Percentiles rank a stretch among this genome's conserved stretches.
phyloP scores from a whole-genome alignment of 768 basidiomycete species.

The Serendipita sp. region DNA sequence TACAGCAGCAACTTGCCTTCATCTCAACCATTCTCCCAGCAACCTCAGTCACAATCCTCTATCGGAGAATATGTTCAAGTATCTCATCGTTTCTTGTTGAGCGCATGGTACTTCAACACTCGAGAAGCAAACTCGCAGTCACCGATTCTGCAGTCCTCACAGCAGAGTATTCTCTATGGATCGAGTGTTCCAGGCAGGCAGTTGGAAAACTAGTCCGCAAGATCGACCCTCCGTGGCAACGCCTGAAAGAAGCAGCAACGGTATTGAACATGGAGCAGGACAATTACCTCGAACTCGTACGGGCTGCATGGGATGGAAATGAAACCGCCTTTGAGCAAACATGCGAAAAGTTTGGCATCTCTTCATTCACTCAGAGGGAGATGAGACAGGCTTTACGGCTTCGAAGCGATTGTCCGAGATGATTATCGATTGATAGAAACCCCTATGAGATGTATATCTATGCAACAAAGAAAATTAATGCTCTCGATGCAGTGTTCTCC shows the following conservation, averaged over 20 bases:
- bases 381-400: not conserved
- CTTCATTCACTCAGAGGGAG: not conserved
- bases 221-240: slow-evolving; percentile 64
- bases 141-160: slow-evolving; percentile 44
- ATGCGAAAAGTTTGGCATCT: not conserved
- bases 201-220: slow-evolving; percentile 24
- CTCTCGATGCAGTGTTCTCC: too few relatives aligned
- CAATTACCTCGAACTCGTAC: slow-evolving; percentile 20
- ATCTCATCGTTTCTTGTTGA: slow-evolving; percentile 68
- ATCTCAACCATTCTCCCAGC: slow-evolving; percentile 49
- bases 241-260: slow-evolving; percentile 50
- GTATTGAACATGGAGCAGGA: slow-evolving; percentile 46
- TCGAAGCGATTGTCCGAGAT: not conserved
- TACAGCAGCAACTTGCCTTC: slow-evolving; percentile 63
- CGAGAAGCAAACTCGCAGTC: slow-evolving; percentile 39
- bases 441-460: not conserved
- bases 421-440: not conserved
- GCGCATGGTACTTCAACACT: slow-evolving; percentile 65
- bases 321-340: not conserved
- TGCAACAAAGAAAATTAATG: too few relatives aligned
- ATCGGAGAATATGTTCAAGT: slow-evolving; percentile 54
- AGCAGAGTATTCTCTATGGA: slow-evolving; percentile 69
- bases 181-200: slow-evolving; percentile 46
- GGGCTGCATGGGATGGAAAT: not conserved
- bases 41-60: slow-evolving; percentile 40